These are phyloP conservation scores for Annulohypoxylon truncatum DNA, from an alignment of 2,329 filamentous ascomycete genomes.

Conservation along the genomic window DNA sequence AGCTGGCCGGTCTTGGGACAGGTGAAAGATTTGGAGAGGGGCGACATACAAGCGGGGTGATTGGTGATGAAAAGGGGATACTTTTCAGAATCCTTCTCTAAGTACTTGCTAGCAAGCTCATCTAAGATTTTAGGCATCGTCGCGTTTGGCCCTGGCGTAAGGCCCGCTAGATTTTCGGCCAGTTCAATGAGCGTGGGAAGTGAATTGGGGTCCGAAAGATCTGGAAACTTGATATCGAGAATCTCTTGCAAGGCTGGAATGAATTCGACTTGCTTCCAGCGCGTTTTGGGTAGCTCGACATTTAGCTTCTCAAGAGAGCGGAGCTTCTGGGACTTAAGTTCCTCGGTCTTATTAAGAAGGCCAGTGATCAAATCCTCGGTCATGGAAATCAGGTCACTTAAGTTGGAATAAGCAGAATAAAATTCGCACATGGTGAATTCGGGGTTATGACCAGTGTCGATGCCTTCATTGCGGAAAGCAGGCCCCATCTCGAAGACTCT, in stretches of 20 bases:
- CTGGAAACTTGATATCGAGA: conserved; percentile 73
- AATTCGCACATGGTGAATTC: conserved; percentile 99
- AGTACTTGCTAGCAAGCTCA: conserved; percentile 76
- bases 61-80: conserved; percentile 86
- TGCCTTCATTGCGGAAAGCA: conserved; percentile 91
- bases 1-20: conserved; percentile 76
- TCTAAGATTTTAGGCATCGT: conserved; percentile 81
- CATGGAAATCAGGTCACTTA: conserved; percentile 77
- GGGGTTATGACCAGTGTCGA: conserved; percentile 93
- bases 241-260: conserved; percentile 79
- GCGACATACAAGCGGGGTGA: conserved; percentile 91
- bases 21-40: conserved; percentile 86
- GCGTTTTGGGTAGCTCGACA: conserved; percentile 60
- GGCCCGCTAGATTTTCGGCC: conserved; percentile 69
- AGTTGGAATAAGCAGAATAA: conserved; percentile 85
- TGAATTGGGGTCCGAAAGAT: conserved; percentile 68
- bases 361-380: conserved; percentile 78
- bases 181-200: conserved; percentile 65
- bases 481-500: conserved; percentile 93
- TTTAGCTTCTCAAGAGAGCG: conserved; percentile 61
- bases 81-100: conserved; percentile 79
- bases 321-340: conserved; percentile 58
- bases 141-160: conserved; percentile 67
- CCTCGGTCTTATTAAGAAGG: conserved; percentile 64
- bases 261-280: conserved; percentile 81